These are phyloP conservation scores for Ophiostoma pallidulum DNA, from an alignment of 2,329 filamentous ascomycete genomes.

Conservation along the genomic window DNA sequence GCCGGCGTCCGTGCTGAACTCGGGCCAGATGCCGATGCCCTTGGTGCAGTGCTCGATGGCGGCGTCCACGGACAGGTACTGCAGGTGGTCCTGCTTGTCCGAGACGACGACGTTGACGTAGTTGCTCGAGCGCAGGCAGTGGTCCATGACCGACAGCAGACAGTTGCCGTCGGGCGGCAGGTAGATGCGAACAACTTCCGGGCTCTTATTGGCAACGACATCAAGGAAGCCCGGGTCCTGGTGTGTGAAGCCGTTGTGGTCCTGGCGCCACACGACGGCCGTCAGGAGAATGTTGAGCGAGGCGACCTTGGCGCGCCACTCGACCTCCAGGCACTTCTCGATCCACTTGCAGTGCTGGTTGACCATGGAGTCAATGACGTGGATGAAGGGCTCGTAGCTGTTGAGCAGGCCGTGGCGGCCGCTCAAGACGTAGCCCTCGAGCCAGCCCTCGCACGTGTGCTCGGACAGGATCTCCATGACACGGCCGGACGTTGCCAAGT, in stretches of 20 bases:
- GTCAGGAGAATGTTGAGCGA: slow-evolving; percentile 75
- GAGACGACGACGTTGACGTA: slow-evolving; percentile 76
- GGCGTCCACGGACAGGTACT: slow-evolving; percentile 64
- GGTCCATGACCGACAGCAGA: slow-evolving; percentile 64
- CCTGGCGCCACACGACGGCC: slow-evolving; percentile 71
- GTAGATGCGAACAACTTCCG: slow-evolving; percentile 72
- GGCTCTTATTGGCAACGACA: slow-evolving; percentile 69
- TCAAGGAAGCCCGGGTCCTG: slow-evolving; percentile 68
- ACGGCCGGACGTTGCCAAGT: slow-evolving; percentile 56
- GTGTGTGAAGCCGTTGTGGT: slow-evolving; percentile 77
- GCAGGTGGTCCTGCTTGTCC: slow-evolving; percentile 71
- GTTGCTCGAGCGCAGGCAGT: slow-evolving; percentile 63
- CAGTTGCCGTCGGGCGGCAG: slow-evolving; percentile 73
- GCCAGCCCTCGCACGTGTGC: slow-evolving; percentile 70
- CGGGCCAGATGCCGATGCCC: slow-evolving; percentile 68
- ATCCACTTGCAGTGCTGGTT: slow-evolving; percentile 81
- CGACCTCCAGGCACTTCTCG: slow-evolving; percentile 70
- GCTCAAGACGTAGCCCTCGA: slow-evolving; percentile 68
- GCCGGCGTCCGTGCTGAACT: slow-evolving; percentile 62
- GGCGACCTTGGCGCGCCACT: slow-evolving; percentile 64
- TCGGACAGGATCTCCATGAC: slow-evolving; percentile 83
- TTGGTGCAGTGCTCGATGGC: slow-evolving; percentile 70
- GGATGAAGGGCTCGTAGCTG: slow-evolving; percentile 75
- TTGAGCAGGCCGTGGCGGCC: slow-evolving; percentile 69
- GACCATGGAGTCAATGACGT: slow-evolving; percentile 78